phyloP scores from a whole-genome alignment of 768 basidiomycete genomes.

The Phanerochaete carnosa region DNA sequence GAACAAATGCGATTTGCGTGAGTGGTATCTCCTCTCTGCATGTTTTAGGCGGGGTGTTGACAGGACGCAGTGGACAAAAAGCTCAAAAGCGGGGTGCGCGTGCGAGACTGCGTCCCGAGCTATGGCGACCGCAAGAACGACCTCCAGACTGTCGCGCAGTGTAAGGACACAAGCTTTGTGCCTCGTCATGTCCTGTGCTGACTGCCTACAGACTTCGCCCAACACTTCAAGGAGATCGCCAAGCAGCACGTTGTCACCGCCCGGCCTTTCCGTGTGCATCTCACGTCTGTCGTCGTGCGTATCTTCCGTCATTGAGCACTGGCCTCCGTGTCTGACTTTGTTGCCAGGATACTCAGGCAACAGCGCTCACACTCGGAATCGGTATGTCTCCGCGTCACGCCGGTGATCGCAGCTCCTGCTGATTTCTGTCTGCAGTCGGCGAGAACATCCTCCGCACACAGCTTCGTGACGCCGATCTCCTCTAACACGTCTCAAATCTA shows the following conservation, averaged over 20 bases:
- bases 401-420: not conserved
- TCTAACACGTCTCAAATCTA: not conserved
- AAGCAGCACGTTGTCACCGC: constrained; percentile 58
- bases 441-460: constrained; percentile 73
- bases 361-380: constrained; percentile 65
- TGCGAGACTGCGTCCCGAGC: constrained; percentile 68
- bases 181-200: not conserved
- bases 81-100: constrained; percentile 59
- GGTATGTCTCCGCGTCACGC: constrained; percentile 38
- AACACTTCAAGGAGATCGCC: constrained; percentile 75
- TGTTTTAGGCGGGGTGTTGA: not conserved
- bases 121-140: constrained; percentile 76
- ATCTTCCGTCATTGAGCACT: not conserved
- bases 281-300: constrained; percentile 77
- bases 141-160: constrained; percentile 62
- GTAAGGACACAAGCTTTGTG: constrained; percentile 36
- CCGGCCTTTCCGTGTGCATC: constrained; percentile 67
- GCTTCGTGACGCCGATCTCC: constrained; percentile 62
- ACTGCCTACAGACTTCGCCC: constrained; percentile 59
- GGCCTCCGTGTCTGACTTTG: constrained; percentile 10
- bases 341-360: constrained; percentile 67
- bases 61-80: constrained; percentile 65
- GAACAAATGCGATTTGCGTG: constrained; percentile 54
- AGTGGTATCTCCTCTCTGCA: not conserved
- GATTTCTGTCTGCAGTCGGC: constrained; percentile 42